Conservation (phyloP, 768 basidiomycete genomes). For the Phaeolepiota aurea region DNA sequence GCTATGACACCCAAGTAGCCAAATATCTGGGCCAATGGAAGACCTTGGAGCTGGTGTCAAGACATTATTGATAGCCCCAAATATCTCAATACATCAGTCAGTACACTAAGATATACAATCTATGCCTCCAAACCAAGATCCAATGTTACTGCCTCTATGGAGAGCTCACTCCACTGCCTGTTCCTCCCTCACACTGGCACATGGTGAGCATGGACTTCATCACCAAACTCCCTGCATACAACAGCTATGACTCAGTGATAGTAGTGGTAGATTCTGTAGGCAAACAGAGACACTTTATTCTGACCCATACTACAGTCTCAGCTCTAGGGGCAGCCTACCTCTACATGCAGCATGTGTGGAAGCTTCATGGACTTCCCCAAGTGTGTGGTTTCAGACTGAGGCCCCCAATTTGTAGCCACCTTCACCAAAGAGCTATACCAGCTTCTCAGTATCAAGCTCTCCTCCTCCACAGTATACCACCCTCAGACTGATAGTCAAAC, state of each 20-base stretch:
- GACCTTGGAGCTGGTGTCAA: constrained; percentile 9
- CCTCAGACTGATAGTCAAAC: constrained; percentile 6
- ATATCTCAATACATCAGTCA: constrained; percentile 11
- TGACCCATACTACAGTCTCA: background rate
- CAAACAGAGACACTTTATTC: constrained; percentile 4
- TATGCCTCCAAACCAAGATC: background rate
- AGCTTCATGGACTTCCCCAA: background rate
- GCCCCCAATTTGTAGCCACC: constrained; percentile 3
- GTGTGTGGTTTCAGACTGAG: constrained; percentile 3
- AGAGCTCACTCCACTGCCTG: constrained; percentile 8
- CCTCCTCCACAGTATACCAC: constrained; percentile 3
- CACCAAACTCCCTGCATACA: constrained; percentile 5
- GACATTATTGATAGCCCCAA: constrained; percentile 15
- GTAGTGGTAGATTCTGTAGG: constrained; percentile 1
- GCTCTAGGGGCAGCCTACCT: constrained; percentile 2
- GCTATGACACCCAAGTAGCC: constrained; percentile 12
- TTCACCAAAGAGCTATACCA: constrained; percentile 2
- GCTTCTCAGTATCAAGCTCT: background rate
- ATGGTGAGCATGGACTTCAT: constrained; percentile 5
- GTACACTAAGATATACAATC: background rate
- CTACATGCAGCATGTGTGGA: constrained; percentile 5
- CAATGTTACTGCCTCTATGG: constrained; percentile 2
- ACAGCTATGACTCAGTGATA: constrained; percentile 5
- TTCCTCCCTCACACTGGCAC: constrained; percentile 5
- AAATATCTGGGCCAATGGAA: constrained; percentile 3